phyloP scores from a whole-genome alignment of 2,329 filamentous ascomycete species.

The Geosmithia flava region DNA sequence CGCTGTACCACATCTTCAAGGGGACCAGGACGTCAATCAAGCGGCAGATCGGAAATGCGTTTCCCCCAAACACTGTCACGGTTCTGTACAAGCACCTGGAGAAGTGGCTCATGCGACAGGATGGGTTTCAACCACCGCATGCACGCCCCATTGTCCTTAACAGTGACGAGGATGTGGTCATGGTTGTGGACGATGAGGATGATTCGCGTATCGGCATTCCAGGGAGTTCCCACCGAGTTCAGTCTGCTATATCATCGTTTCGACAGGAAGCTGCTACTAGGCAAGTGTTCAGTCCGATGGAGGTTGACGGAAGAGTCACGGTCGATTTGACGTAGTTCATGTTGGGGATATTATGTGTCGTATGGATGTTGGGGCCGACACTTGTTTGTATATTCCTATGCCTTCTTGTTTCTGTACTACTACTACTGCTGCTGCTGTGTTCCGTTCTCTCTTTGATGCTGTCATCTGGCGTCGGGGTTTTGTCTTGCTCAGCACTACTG shows the following conservation, averaged over 20 bases:
- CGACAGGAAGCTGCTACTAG: neutral
- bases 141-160: neutral
- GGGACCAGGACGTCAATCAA: conserved; percentile 27
- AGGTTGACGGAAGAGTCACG: neutral
- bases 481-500: no score
- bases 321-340: neutral
- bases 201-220: neutral
- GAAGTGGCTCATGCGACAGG: conserved; percentile 29
- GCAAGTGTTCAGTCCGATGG: neutral
- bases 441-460: no score
- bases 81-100: conserved; percentile 36
- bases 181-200: conserved; percentile 1
- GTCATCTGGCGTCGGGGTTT: no score
- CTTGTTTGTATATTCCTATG: no score
- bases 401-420: no score
- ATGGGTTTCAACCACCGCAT: conserved; percentile 17
- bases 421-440: no score
- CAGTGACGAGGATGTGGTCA: neutral
- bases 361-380: no score
- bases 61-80: conserved; percentile 48
- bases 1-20: conserved; percentile 43
- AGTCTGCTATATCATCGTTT: neutral
- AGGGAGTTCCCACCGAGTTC: neutral
- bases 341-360: no score
- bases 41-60: conserved; percentile 68